Evolutionary conservation across 768 basidiomycete species (phyloP), one percentile per base, ranked within the genome.

Genomic region (Boletus rubroflammeus): DNA sequence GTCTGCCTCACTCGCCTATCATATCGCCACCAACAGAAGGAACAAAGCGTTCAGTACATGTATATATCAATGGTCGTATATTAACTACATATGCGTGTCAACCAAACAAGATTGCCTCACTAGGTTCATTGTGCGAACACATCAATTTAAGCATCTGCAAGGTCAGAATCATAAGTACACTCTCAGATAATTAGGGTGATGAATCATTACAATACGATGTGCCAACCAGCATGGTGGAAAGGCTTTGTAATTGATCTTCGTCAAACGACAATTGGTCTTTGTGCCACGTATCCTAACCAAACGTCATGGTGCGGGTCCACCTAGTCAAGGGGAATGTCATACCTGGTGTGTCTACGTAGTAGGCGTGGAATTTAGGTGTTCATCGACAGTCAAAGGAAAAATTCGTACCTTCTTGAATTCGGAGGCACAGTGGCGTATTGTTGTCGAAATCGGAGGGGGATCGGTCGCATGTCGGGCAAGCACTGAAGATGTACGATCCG

Each of bases 371-470:
- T 35, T 47, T 35, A 46, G 55, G 36, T 43, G 17, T 47, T 21
- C 44, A n/a, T 56, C 49, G 51, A 38, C 34, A 40, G 7, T 43
- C 40, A 34, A 53, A 35, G 11, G 28, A 62, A 62, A 55, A n/a
- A 13, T n/a, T 56, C 78, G 45, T 63, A 84, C 86, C 82, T 88
- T 90, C 72, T 90, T 91, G 70, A 89, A 90, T 64, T 90, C 89
- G 42, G 87, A 87, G 54, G 88, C 88, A 70, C 84, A 89, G 61
- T 86, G 85, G 46, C 90, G 81, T 65, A 95, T 93, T 8, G 92
- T 92, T 9, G 90, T 91, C 23, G 90, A 91, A 66, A 96, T 92
- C 31, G 93, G 93, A 41, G 87, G 85, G 25, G 93, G 93, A 70
- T 94, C 89, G 25, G 88, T 85, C 25, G 87, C 85, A 70, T 91